These are phyloP conservation scores for Naganishia liquefaciens DNA, from an alignment of 1,284 basidiomycete species.

Conservation along the genomic window DNA sequence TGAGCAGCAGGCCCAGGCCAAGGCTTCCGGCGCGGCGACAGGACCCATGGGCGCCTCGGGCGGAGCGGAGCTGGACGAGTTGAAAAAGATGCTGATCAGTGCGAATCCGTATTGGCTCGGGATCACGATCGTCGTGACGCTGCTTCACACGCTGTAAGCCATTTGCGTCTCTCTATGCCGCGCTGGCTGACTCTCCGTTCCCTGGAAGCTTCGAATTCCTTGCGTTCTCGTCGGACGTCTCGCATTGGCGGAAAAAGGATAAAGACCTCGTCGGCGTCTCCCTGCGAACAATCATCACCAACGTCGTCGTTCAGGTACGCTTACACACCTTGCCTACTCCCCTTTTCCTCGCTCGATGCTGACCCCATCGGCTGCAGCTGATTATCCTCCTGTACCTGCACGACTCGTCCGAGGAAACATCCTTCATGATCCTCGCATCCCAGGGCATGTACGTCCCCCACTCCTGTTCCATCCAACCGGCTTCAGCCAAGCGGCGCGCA, in stretches of 20 bases:
- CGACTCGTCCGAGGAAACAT: constrained; percentile 92
- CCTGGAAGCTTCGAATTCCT: constrained; percentile 81
- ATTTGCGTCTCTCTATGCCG: not conserved
- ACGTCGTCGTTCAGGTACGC: constrained; percentile 76
- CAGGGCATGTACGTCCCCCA: constrained; percentile 63
- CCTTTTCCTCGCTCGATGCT: constrained; percentile 3
- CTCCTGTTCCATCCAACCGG: not conserved
- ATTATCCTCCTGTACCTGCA: constrained; percentile 89
- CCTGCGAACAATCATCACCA: constrained; percentile 76
- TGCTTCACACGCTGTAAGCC: constrained; percentile 80
- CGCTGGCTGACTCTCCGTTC: not conserved
- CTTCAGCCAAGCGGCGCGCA: not conserved
- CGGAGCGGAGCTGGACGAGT: constrained; percentile 79
- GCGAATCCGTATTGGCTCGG: constrained; percentile 89
- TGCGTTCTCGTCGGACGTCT: constrained; percentile 90
- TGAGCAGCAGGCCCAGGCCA: constrained; percentile 69
- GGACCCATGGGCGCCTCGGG: constrained; percentile 51
- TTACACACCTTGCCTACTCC: not conserved
- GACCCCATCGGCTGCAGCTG: constrained; percentile 49
- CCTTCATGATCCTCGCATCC: constrained; percentile 88
- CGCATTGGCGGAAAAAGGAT: constrained; percentile 91
- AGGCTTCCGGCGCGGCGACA: constrained; percentile 43
- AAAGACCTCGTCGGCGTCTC: constrained; percentile 60
- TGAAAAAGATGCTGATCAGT: constrained; percentile 91
- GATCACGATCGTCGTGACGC: constrained; percentile 69